Percentiles rank a stretch among this genome's conserved stretches.
These are phyloP conservation scores for Apostasia shenzhenica DNA, from an alignment of 106 monocot species.

Conservation along the genomic window DNA sequence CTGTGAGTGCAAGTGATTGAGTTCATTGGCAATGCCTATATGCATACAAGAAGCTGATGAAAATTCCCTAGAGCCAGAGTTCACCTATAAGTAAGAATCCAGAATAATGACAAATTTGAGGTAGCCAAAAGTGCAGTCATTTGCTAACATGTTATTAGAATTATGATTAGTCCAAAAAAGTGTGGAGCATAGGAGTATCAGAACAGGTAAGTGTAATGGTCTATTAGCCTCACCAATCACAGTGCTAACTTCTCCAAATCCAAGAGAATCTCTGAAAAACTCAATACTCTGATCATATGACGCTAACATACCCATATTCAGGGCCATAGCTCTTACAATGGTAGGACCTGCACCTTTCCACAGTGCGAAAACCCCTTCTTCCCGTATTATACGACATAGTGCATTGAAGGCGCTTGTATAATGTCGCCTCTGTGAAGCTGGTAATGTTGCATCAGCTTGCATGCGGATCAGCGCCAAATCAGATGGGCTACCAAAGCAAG, in stretches of 20 bases:
- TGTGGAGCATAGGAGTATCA: too few species aligned
- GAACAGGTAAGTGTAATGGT: neutral
- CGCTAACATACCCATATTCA: slow-evolving; percentile 97
- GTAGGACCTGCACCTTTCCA: slow-evolving; percentile 95
- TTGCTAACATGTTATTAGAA: too few species aligned
- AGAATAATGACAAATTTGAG: too few species aligned
- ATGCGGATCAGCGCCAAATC: slow-evolving; percentile 89
- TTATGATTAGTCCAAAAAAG: too few species aligned
- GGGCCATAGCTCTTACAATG: slow-evolving; percentile 78
- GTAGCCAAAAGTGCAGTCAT: too few species aligned
- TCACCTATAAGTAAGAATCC: too few species aligned
- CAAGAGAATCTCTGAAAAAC: slow-evolving; percentile 76
- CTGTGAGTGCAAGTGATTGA: too few species aligned
- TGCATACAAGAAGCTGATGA: too few species aligned
- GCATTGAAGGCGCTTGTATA: slow-evolving; percentile 85
- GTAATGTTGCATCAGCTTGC: slow-evolving; percentile 92
- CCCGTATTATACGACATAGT: slow-evolving; percentile 53
- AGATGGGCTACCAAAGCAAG: slow-evolving; percentile 76
- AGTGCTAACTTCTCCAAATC: slow-evolving; percentile 63
- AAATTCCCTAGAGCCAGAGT: too few species aligned
- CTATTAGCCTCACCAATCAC: slow-evolving; percentile 47
- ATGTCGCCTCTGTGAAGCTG: slow-evolving; percentile 58
- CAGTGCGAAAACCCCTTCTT: slow-evolving; percentile 76
- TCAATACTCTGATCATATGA: slow-evolving; percentile 91
- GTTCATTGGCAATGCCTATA: too few species aligned